Evolutionary conservation across 192 early-diverging fungal genomes (phyloP), one percentile per base, ranked within the genome.

Genomic region (Jimgerdemannia lactiflua): DNA sequence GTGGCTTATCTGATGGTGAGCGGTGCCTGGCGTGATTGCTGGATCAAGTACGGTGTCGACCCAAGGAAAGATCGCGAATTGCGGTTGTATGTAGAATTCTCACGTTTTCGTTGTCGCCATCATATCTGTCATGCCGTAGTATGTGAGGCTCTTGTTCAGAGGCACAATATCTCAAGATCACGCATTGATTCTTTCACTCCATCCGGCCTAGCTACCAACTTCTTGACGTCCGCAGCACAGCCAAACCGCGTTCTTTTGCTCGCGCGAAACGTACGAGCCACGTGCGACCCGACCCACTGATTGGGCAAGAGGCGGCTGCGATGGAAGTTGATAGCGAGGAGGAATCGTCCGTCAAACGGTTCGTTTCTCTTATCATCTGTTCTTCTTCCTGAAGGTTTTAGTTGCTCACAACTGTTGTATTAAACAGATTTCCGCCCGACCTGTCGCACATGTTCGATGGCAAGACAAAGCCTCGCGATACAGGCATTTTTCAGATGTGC

Each of bases 21-120:
- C 64, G 86, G 86, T 17, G 80, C 86, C 3, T 87, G 82, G 77
- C 83, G 86, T 17, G 80, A 80, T 70, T 81, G 75, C 42, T 87
- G 86, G 86, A 66, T 87, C n/a, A 74, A 66, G 18, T 87, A 83
- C 70, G 86, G 86, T 3, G 67, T 77, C 29, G 86, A 87, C 67
- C 82, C 84, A 19, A 75, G 74, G 70, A 71, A 69, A 54, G 72
- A 81, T 44, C 63, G 59, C 4, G 67, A 77, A 10, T 63, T 74
- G 19, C 66, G 78, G 63, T 69, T 77, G 75, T 80, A 80, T 65
- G 72, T 42, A 39, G 19, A 68, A 59, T 14, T 14, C 14, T 68
- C 4, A 63, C 67, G 3, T 4, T 43, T 10, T 18, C 43, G n/a
- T 9, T 3, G 40, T 39, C 72, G 19, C 8, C 39, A 19, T 40